Percentiles rank a stretch among this genome's conserved stretches.
Conservation (phyloP, 306 rosid species). For the Hippophae gyantsensis region DNA sequence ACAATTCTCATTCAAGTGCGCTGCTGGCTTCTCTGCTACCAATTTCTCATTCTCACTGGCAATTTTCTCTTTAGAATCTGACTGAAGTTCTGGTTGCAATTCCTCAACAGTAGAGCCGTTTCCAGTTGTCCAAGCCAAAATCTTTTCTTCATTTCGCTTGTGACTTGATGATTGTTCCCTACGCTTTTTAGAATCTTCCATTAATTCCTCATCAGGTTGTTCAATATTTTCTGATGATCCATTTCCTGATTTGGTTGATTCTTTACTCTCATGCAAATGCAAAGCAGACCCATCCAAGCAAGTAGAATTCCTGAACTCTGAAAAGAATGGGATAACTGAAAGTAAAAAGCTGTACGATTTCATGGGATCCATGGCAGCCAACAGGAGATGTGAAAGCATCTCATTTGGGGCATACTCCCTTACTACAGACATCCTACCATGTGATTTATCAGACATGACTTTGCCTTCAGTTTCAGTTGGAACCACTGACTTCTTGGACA, state of each 20-base stretch:
- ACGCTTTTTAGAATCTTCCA: slow-evolving; percentile 39
- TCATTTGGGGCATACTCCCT: slow-evolving; percentile 27
- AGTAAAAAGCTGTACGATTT: slow-evolving; percentile 16
- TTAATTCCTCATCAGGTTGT: slow-evolving; percentile 24
- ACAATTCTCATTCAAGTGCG: slow-evolving; percentile 22
- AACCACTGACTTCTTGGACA: slow-evolving; percentile 6
- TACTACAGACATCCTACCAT: slow-evolving; percentile 10
- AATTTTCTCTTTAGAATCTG: slow-evolving; percentile 12
- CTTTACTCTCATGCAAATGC: slow-evolving; percentile 27
- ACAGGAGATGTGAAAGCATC: slow-evolving; percentile 36
- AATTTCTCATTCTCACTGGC: slow-evolving; percentile 14
- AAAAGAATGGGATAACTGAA: slow-evolving; percentile 29
- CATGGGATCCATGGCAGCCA: slow-evolving; percentile 39
- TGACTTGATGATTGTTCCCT: slow-evolving; percentile 28
- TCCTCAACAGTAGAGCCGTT: slow-evolving; percentile 10
- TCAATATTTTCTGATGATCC: slow-evolving; percentile 15
- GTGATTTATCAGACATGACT: slow-evolving; percentile 13
- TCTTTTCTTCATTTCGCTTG: slow-evolving; percentile 22
- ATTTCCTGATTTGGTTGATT: slow-evolving; percentile 17
- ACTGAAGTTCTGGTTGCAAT: slow-evolving; percentile 16
- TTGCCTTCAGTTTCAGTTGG: slow-evolving; percentile 9
- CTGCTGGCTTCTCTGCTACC: slow-evolving; percentile 19
- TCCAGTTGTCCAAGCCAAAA: slow-evolving; percentile 13
- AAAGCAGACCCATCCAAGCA: slow-evolving; percentile 19
- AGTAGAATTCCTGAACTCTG: slow-evolving; percentile 33